phyloP scores from a whole-genome alignment of 257 asterid species.

The Knoxia roxburghii region DNA sequence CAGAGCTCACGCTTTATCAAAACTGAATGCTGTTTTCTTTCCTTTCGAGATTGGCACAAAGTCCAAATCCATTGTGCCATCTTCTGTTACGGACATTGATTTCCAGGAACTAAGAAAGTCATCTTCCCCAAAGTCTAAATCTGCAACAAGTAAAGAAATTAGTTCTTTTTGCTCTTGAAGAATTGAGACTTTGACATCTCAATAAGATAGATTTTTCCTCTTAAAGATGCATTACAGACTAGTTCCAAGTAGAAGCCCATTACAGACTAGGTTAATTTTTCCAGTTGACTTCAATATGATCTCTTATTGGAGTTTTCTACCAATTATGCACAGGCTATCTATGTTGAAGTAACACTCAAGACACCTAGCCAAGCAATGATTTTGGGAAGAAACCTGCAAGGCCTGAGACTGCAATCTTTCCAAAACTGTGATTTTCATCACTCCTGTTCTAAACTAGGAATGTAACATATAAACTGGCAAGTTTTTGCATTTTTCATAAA shows the following conservation, averaged over 20 bases:
- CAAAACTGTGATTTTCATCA: neutral
- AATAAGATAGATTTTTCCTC: no score
- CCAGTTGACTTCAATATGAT: neutral
- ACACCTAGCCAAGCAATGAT: neutral
- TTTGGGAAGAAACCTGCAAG: neutral
- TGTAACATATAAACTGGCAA: conserved; percentile 1
- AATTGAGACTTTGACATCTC: neutral
- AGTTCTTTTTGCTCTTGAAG: conserved; percentile 1
- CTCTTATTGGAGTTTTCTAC: neutral
- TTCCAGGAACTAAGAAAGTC: conserved; percentile 80
- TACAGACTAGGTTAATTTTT: neutral
- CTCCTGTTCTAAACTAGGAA: neutral
- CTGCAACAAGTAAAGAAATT: conserved; percentile 28
- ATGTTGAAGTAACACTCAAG: neutral
- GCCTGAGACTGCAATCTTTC: neutral
- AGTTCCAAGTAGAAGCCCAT: neutral
- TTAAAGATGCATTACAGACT: neutral
- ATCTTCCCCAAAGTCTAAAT: conserved; percentile 70
- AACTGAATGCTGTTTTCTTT: conserved; percentile 60
- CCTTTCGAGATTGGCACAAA: conserved; percentile 62
- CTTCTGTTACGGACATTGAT: conserved; percentile 51
- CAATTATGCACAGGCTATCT: neutral
- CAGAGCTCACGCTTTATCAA: conserved; percentile 53
- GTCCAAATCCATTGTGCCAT: conserved; percentile 70
- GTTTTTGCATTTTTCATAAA: neutral